phyloP scores from a whole-genome alignment of 2,329 filamentous ascomycete species.

The Elsinoe necatrix region DNA sequence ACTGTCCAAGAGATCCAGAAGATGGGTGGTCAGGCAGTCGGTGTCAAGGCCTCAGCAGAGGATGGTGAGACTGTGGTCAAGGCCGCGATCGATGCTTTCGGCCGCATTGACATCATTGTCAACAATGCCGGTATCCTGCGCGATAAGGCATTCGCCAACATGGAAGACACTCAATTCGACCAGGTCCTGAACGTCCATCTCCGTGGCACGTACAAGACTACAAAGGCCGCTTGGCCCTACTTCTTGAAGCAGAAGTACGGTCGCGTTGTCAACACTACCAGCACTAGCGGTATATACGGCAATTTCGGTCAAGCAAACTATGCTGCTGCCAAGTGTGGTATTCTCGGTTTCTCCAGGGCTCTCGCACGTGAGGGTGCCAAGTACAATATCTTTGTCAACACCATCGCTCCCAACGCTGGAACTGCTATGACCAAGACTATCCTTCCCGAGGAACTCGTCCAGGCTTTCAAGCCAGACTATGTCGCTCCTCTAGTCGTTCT shows the following conservation, averaged over 20 bases:
- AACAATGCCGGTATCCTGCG: conserved; percentile 98
- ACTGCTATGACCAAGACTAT: conserved; percentile 92
- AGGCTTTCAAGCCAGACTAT: conserved; percentile 98
- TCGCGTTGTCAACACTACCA: conserved; percentile 92
- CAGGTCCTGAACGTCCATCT: conserved; percentile 87
- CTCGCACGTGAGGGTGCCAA: conserved; percentile 88
- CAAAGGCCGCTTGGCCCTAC: conserved; percentile 95
- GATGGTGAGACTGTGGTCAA: conserved; percentile 89
- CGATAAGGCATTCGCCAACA: conserved; percentile 96
- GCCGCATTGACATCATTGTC: conserved; percentile 87
- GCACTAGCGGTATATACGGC: conserved; percentile 94
- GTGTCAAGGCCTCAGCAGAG: conserved; percentile 87
- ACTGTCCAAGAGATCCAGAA: conserved; percentile 91
- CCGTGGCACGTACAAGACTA: conserved; percentile 89
- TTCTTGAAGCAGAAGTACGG: conserved; percentile 99
- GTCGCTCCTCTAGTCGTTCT: conserved; percentile 87
- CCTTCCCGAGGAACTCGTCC: conserved; percentile 93
- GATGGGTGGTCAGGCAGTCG: conserved; percentile 77
- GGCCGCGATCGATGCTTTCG: conserved; percentile 84
- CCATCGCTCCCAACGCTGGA: conserved; percentile 93
- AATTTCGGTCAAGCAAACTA: conserved; percentile 99
- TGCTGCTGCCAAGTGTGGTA: conserved; percentile 62
- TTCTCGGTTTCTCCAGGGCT: conserved; percentile 88
- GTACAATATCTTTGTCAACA: conserved; percentile 98
- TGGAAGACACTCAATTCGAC: conserved; percentile 92